Evolutionary conservation across 176 grass and related monocot species (phyloP).

Genomic region (Cenchrus fungigraminus): DNA sequence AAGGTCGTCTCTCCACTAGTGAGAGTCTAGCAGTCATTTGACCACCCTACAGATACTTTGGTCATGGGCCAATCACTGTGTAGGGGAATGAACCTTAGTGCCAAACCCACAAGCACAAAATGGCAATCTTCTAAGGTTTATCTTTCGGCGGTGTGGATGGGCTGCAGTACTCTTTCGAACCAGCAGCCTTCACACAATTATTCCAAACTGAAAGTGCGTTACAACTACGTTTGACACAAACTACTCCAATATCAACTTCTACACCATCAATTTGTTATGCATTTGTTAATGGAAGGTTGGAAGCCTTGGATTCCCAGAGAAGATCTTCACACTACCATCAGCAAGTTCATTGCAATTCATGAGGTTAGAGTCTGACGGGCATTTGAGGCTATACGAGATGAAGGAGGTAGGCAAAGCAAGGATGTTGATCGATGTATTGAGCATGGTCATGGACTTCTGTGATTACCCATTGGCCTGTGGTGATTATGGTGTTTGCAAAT

Average conservation of each 20-base stretch:
- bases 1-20: too few species aligned
- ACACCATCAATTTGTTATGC: conserved; percentile 1
- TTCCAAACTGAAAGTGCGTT: background rate
- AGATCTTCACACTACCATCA: background rate
- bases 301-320: conserved; percentile 28
- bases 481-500: conserved; percentile 44
- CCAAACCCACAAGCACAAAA: background rate
- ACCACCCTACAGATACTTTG: background rate
- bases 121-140: background rate
- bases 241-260: background rate
- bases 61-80: background rate
- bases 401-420: background rate
- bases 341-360: conserved; percentile 18
- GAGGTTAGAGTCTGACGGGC: conserved; percentile 41
- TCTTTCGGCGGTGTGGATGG: background rate
- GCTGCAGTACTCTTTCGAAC: background rate
- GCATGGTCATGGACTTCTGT: background rate
- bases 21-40: background rate
- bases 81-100: background rate
- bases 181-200: background rate
- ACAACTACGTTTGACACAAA: too few species aligned
- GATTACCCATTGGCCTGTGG: conserved; percentile 49
- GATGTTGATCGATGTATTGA: conserved; percentile 17
- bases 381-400: conserved; percentile 38
- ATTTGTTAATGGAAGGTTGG: conserved; percentile 35